These are phyloP conservation scores for Saccharomycopsis oosterbeekiorum DNA, from an alignment of 805 yeast species.

Conservation along the genomic window DNA sequence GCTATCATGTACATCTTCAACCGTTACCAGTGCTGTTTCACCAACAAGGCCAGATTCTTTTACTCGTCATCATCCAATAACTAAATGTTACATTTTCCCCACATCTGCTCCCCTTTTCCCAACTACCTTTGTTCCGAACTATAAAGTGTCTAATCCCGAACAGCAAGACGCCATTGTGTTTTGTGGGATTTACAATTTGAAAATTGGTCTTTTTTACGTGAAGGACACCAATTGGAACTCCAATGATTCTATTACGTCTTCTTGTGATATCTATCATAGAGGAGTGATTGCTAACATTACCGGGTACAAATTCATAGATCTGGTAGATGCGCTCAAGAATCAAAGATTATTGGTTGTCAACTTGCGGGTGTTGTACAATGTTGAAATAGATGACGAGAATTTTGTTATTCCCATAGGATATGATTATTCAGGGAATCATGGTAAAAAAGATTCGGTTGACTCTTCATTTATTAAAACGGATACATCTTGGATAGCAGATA, in stretches of 20 bases:
- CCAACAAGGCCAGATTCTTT: background rate
- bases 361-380: background rate
- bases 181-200: slow-evolving; percentile 10
- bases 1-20: background rate
- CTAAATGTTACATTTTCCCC: background rate
- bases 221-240: slow-evolving; percentile 13
- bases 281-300: slow-evolving; percentile 13
- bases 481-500: background rate
- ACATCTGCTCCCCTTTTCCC: slow-evolving; percentile 17
- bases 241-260: slow-evolving; percentile 7
- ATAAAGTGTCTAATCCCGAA: slow-evolving; percentile 13
- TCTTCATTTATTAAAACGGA: background rate
- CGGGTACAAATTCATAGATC: background rate
- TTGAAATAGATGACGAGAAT: background rate
- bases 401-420: background rate
- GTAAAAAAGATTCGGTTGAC: background rate
- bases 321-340: background rate
- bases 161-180: slow-evolving; percentile 17
- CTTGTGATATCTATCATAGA: slow-evolving; percentile 8
- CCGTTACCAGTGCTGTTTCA: background rate
- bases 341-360: background rate
- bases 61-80: background rate
- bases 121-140: slow-evolving; percentile 8
- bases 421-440: background rate
- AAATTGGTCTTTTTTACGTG: slow-evolving; percentile 15